phyloP scores from a whole-genome alignment of 2,329 filamentous ascomycete genomes.

The Penicillium psychrosexuale region DNA sequence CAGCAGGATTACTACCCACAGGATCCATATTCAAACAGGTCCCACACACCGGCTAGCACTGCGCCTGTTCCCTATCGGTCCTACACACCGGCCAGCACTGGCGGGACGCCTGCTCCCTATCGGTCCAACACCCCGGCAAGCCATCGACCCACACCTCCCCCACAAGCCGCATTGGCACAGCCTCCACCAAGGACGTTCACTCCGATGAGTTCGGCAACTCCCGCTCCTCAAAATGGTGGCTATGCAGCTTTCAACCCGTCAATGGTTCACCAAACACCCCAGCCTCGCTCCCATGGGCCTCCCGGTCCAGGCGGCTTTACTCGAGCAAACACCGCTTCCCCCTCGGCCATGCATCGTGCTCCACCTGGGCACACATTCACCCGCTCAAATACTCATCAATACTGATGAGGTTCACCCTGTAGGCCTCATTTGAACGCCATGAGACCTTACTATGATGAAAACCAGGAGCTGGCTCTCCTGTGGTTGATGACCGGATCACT shows the following conservation, averaged over 20 bases:
- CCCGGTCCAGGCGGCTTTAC: conserved; percentile 17
- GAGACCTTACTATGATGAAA: conserved; percentile 17
- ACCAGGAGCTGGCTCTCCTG: conserved; percentile 29
- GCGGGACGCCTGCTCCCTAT: conserved; percentile 4
- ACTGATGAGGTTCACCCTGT: conserved; percentile 2
- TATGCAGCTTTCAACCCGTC: conserved; percentile 26
- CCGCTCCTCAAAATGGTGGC: conserved; percentile 11
- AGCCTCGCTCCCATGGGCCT: conserved; percentile 2
- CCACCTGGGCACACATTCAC: conserved; percentile 24
- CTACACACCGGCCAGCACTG: conserved; percentile 12
- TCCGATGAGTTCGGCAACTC: conserved; percentile 9
- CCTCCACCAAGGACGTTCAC: conserved; percentile 15
- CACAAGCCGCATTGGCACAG: conserved; percentile 3
- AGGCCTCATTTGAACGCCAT: background rate
- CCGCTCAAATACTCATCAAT: conserved; percentile 22
- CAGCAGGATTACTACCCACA: conserved; percentile 1
- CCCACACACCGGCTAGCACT: background rate
- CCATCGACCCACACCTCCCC: conserved; percentile 10
- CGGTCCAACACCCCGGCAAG: conserved; percentile 18
- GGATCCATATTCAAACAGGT: conserved; percentile 4
- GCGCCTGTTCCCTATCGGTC: no score
- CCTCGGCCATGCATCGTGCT: conserved; percentile 22
- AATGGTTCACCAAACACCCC: conserved; percentile 9
- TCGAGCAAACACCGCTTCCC: conserved; percentile 20
- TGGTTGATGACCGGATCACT: conserved; percentile 22